These are phyloP conservation scores for Hsuehochloa calcarea DNA, from an alignment of 176 grass and related monocot species.

Conservation along the genomic window DNA sequence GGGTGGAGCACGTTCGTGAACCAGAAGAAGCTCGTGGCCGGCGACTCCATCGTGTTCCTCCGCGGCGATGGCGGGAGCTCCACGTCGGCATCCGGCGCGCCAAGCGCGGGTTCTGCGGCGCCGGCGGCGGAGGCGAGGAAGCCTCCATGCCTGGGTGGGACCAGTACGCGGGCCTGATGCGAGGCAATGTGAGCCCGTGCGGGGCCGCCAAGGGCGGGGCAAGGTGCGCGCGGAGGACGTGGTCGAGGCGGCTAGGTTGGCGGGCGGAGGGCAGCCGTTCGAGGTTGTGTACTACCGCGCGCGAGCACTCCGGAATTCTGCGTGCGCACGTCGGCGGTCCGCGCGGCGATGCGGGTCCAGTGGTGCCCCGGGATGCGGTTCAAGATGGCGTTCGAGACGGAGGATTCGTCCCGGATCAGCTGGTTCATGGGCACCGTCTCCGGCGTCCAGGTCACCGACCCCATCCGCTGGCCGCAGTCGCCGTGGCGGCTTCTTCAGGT, in stretches of 20 bases:
- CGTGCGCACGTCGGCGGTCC: conserved; percentile 53
- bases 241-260: conserved; percentile 57
- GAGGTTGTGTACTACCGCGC: conserved; percentile 82
- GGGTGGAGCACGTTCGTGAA: conserved; percentile 98
- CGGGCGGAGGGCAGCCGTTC: conserved; percentile 46
- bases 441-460: conserved; percentile 71
- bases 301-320: conserved; percentile 87
- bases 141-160: conserved; percentile 40
- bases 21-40: conserved; percentile 88
- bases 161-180: conserved; percentile 28
- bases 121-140: conserved; percentile 30
- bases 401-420: conserved; percentile 92
- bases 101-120: conserved; percentile 44
- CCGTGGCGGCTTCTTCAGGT: conserved; percentile 95
- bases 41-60: conserved; percentile 89
- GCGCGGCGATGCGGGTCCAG: conserved; percentile 55
- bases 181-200: conserved; percentile 38
- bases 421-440: conserved; percentile 96
- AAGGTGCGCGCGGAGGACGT: conserved; percentile 58
- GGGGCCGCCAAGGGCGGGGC: conserved; percentile 34
- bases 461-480: conserved; percentile 74
- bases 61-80: conserved; percentile 70
- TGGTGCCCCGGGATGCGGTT: conserved; percentile 93
- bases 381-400: conserved; percentile 97
- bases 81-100: conserved; percentile 83